These are phyloP conservation scores for Paecilomyces sp. DNA, from an alignment of 2,329 filamentous ascomycete genomes.

Conservation along the genomic window DNA sequence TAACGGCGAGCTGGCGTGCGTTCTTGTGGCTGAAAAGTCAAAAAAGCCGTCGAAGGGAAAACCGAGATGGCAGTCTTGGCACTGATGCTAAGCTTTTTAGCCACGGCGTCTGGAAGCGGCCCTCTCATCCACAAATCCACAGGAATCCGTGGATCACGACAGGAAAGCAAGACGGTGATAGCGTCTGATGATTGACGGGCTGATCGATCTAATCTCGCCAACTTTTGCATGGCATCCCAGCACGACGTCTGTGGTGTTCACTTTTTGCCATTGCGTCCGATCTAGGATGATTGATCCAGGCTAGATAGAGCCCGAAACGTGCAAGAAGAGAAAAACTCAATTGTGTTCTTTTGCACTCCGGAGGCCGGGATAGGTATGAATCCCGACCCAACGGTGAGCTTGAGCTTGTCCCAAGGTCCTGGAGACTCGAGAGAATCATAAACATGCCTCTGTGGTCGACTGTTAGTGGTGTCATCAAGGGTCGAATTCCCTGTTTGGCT, in stretches of 20 bases:
- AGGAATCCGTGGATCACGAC: background rate
- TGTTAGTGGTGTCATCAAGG: too few species aligned
- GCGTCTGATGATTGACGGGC: background rate
- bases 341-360: too few species aligned
- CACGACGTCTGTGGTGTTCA: background rate
- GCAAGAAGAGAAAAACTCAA: too few species aligned
- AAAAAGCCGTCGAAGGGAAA: background rate
- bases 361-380: too few species aligned
- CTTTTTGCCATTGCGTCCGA: background rate
- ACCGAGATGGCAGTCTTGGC: background rate
- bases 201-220: background rate
- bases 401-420: too few species aligned
- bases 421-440: too few species aligned
- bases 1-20: background rate
- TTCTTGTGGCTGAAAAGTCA: background rate
- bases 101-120: background rate
- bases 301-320: too few species aligned
- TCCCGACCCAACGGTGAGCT: too few species aligned
- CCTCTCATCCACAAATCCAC: background rate
- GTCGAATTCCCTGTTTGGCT: too few species aligned
- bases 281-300: background rate
- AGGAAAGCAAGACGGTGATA: background rate
- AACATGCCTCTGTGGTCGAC: too few species aligned
- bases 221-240: background rate
- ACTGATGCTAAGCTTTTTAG: background rate